A percentile compares a stretch with the other conserved stretches of the same genome.
Conservation (phyloP, 169 alveolate species). For the Cryptosporidium tyzzeri region DNA sequence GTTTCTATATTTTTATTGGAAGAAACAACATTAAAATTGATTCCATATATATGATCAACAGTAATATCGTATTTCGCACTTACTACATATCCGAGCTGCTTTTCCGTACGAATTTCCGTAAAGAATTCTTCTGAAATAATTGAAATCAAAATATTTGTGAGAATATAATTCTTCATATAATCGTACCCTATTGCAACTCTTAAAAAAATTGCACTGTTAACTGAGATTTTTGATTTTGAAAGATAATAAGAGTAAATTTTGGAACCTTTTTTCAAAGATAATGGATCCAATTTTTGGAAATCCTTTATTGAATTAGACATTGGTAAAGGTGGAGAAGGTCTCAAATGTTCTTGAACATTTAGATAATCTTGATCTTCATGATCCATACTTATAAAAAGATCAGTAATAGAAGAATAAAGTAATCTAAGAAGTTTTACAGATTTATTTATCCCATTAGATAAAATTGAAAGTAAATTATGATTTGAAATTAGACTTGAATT, state of each 20-base stretch:
- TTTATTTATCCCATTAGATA: background rate
- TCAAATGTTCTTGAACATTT: conserved; percentile 4
- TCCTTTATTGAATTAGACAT: background rate
- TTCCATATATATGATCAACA: conserved; percentile 5
- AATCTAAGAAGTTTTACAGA: background rate
- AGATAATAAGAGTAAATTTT: conserved; percentile 3
- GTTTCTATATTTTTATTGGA: conserved; percentile 10
- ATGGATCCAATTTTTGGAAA: conserved; percentile 9
- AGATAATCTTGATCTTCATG: background rate
- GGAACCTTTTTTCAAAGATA: conserved; percentile 14
- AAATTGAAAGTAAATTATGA: background rate
- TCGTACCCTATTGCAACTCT: conserved; percentile 12
- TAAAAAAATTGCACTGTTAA: conserved; percentile 17
- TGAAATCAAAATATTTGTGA: background rate
- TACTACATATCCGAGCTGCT: conserved; percentile 19
- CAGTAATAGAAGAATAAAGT: background rate
- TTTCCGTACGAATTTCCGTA: conserved; percentile 32
- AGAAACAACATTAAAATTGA: conserved; percentile 5
- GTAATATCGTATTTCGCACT: background rate
- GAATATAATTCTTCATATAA: background rate
- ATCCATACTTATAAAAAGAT: background rate
- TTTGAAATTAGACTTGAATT: background rate
- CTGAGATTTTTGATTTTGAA: background rate
- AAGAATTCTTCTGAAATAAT: conserved; percentile 17
- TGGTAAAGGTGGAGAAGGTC: background rate